Base-by-base conservation (phyloP, 1,139 yeast genomes). In the Komagataea norvegica region DNA sequence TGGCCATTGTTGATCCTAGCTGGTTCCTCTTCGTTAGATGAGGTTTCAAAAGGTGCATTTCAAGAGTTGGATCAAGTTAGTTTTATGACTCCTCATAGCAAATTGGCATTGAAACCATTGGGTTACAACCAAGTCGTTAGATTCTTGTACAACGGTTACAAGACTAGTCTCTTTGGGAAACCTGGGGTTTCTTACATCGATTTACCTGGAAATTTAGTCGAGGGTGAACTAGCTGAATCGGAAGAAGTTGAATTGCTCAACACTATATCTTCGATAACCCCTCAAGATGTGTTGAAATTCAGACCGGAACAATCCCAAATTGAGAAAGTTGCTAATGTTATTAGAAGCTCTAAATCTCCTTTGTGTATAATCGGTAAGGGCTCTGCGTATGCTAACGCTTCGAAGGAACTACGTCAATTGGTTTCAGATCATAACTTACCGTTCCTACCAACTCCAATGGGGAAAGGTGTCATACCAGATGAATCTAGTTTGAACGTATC, bases 381-480 rank as follows among this genome's bases (percentile, higher is more conserved):
- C 4, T 70, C 79, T 3, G 72, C 79, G 0, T 68, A 67, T 40
- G 61, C 64, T 3, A 55, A 61, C 33, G 68, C 72, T 2, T 68
- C 72, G 8, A 28, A 31, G 0, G 54, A 57, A 3, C 45, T 79
- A 8, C 55, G 71, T 3, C 31, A 48, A 2, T 63, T 79, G 34
- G 64, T 77, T 16, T 40, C 53, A 6, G 27, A 38, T 2, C 69
- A 73, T 32, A 51, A 61, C 11, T 40, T 77, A 2, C 74, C 81
- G 2, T 79, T 79, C 46, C 51, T 79, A 35, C 83, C 86, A 10
- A 78, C 86, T 0, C 85, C 86, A 3, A 79, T 79, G 86, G 86
- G 82, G 1, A 79, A 79, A 54, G 86, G 86, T n/a, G 74, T 79
- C 1, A 57, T 79, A 1, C 64, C 74, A 1, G 86, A 79, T 48